phyloP scores from a whole-genome alignment of 2,329 filamentous ascomycete genomes.

The Monosporascus sp. region DNA sequence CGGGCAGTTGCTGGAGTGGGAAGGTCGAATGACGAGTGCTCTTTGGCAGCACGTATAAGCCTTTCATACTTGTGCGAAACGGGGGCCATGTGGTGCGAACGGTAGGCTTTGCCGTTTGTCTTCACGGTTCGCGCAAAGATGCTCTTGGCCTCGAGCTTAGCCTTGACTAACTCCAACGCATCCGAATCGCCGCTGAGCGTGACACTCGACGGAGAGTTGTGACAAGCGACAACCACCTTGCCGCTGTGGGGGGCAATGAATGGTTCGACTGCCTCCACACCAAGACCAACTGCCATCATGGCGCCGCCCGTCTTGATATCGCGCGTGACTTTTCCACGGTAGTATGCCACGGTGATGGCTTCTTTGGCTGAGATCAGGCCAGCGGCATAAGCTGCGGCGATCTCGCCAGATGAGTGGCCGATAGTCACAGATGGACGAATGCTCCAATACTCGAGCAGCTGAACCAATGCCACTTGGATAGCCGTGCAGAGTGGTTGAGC shows the following conservation, averaged over 20 bases:
- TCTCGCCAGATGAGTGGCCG: slow-evolving; percentile 32
- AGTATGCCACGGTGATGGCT: slow-evolving; percentile 38
- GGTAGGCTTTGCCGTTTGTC: slow-evolving; percentile 3
- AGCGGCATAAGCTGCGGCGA: slow-evolving; percentile 39
- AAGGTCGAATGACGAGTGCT: too few relatives aligned
- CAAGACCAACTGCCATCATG: slow-evolving; percentile 15
- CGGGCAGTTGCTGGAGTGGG: too few relatives aligned
- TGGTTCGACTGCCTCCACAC: slow-evolving; percentile 3
- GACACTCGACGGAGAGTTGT: slow-evolving; percentile 4
- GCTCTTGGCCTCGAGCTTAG: background rate
- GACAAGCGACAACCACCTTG: slow-evolving; percentile 3
- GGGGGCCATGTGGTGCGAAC: slow-evolving; percentile 7
- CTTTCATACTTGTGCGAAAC: background rate
- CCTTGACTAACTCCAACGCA: slow-evolving; percentile 1
- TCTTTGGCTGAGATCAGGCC: slow-evolving; percentile 34
- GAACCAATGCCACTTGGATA: too few relatives aligned
- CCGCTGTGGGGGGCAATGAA: background rate
- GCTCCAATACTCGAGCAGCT: too few relatives aligned
- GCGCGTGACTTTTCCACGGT: slow-evolving; percentile 31
- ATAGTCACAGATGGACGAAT: slow-evolving; percentile 4
- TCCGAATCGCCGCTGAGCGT: slow-evolving; percentile 5
- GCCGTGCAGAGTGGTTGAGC: too few relatives aligned
- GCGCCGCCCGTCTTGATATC: slow-evolving; percentile 27
- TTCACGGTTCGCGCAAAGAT: slow-evolving; percentile 1
- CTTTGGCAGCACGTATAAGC: background rate